Base-by-base conservation (phyloP, 2,329 filamentous ascomycete species). In the Scedosporium apiospermum region DNA sequence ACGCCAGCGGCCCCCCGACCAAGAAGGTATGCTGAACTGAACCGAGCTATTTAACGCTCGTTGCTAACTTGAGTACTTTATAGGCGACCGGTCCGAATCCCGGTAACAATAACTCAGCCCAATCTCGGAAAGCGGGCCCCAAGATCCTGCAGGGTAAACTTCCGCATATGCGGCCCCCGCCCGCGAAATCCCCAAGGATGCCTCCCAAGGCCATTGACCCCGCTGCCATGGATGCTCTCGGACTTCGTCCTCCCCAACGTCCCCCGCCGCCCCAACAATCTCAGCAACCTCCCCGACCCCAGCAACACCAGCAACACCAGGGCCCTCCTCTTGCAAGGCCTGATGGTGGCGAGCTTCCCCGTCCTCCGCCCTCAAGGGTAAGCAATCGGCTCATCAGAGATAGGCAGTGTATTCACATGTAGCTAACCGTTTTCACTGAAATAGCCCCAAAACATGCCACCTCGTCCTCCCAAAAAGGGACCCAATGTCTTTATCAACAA, bases 191-290 rank as follows among this genome's bases (percentile, higher is more conserved):
- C 3, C 55, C 60, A 9, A 49, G 44, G 62, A 30, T 46, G 4
- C 38, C 30, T 12, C 42, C 57, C 5, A 44, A 34, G 46, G 59
- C 73, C 7, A 71, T 68, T 7, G 81, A 83, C 62, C 80, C 80
- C 2, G 80, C 80, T 1, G 81, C 80, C 18, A 80, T 82, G 78
- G 76, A 79, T 63, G 77, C 80, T 21, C 71, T 83, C 57, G 80
- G 80, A 6, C 69, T 83, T 65, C 73, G 69, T 10, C 79, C 80
- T 23, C 79, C 79, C 6, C 74, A 77, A 64, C 72, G 78, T 44
- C 75, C 76, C 55, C 74, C 75, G 30, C 27, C 60, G 18, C 60
- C 46, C 7, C 27, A 26, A 18, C 60, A 61, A 18, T 9, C 30
- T n/a, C 30, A 61, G 10, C 26, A 51, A 21, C 27, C 9, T 23